phyloP scores from a whole-genome alignment of 1,284 basidiomycete species.

The Cutaneotrichosporon curvatum region DNA sequence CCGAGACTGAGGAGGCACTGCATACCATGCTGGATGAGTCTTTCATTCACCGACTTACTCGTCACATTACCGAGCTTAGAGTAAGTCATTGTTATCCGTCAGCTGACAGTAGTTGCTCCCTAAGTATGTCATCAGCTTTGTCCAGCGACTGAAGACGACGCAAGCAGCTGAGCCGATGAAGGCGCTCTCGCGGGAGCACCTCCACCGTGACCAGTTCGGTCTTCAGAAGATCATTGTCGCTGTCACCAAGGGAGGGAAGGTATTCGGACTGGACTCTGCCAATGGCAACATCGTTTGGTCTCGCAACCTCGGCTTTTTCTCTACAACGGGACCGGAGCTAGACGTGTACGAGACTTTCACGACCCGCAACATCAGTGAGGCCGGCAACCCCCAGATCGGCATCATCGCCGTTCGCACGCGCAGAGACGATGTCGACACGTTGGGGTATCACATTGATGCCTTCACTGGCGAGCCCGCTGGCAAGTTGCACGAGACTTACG shows the following conservation, averaged over 20 bases:
- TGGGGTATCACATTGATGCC: slow-evolving; percentile 70
- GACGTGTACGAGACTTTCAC: slow-evolving; percentile 29
- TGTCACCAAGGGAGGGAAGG: slow-evolving; percentile 64
- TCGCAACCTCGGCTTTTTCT: slow-evolving; percentile 49
- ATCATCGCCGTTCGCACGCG: slow-evolving; percentile 28
- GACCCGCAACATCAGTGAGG: slow-evolving; percentile 33
- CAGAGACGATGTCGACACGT: slow-evolving; percentile 46
- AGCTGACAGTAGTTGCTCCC: slow-evolving; percentile 57
- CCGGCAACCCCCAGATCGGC: slow-evolving; percentile 33
- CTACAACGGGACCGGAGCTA: slow-evolving; percentile 27
- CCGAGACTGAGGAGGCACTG: slow-evolving; percentile 49
- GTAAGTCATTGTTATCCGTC: slow-evolving; percentile 42
- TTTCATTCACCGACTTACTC: slow-evolving; percentile 53
- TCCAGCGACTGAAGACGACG: slow-evolving; percentile 63
- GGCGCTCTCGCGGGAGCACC: slow-evolving; percentile 38
- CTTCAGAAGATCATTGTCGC: slow-evolving; percentile 76
- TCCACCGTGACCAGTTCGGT: slow-evolving; percentile 72
- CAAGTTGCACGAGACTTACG: slow-evolving; percentile 17
- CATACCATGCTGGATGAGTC: slow-evolving; percentile 51
- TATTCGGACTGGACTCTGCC: slow-evolving; percentile 74
- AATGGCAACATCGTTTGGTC: slow-evolving; percentile 72
- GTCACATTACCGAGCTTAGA: slow-evolving; percentile 61
- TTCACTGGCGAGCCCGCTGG: slow-evolving; percentile 58
- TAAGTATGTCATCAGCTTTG: slow-evolving; percentile 60
- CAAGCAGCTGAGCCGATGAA: slow-evolving; percentile 51